Evolutionary conservation across 495 filamentous ascomycete genomes (phyloP).

Genomic region (Daldinia decipiens): DNA sequence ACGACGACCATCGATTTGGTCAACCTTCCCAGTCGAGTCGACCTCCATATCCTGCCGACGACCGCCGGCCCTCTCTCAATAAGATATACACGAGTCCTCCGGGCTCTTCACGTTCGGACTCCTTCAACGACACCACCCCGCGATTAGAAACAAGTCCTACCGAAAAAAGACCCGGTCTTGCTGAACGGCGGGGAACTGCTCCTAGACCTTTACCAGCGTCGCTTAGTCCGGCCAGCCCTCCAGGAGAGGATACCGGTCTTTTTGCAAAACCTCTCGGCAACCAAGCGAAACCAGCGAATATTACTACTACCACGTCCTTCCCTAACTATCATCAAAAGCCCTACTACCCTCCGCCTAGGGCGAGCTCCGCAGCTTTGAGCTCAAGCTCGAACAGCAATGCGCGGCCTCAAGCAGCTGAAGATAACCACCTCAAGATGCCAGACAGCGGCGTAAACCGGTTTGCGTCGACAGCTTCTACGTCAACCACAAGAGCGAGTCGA

Average conservation of each 20-base stretch:
- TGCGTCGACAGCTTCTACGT: conserved; percentile 87
- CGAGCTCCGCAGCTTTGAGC: conserved; percentile 62
- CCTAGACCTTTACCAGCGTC: conserved; percentile 70
- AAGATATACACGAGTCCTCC: conserved; percentile 52
- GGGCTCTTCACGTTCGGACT: conserved; percentile 47
- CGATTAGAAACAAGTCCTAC: conserved; percentile 58
- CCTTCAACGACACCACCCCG: conserved; percentile 54
- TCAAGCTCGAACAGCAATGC: conserved; percentile 45
- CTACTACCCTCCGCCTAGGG: conserved; percentile 60
- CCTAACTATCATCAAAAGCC: conserved; percentile 61
- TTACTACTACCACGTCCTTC: conserved; percentile 51
- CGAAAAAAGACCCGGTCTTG: conserved; percentile 66
- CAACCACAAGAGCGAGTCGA: conserved; percentile 89
- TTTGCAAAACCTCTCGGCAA: conserved; percentile 66
- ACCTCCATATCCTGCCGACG: conserved; percentile 62
- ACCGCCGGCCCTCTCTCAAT: conserved; percentile 47
- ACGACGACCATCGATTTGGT: conserved; percentile 61
- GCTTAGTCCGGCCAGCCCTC: conserved; percentile 78
- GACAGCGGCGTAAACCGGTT: conserved; percentile 75
- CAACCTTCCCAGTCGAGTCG: conserved; percentile 53
- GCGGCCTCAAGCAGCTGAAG: conserved; percentile 37
- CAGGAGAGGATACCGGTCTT: conserved; percentile 74
- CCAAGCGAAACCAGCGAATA: conserved; percentile 44
- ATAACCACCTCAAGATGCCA: conserved; percentile 48
- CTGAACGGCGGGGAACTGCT: conserved; percentile 75